phyloP scores from a whole-genome alignment of 2,329 filamentous ascomycete genomes.

The Aspergillus niger region DNA sequence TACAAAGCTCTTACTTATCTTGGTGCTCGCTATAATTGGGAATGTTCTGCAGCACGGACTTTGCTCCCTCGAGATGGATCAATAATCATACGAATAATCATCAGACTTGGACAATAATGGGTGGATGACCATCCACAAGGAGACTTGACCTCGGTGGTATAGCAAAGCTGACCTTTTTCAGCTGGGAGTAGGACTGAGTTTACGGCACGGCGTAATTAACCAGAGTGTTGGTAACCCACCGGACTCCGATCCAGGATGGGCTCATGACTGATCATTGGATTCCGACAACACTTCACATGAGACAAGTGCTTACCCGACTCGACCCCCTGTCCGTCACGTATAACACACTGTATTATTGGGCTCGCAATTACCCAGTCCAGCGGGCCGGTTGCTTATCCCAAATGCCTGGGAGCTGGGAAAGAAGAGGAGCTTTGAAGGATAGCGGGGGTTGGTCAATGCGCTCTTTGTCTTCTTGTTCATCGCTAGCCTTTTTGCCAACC shows the following conservation, averaged over 20 bases:
- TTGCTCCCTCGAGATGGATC: background rate
- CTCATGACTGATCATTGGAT: conserved; percentile 1
- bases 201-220: background rate
- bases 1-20: background rate
- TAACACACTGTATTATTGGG: background rate
- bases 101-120: too few species aligned
- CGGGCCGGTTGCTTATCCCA: conserved; percentile 12
- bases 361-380: conserved; percentile 9
- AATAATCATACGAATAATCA: background rate
- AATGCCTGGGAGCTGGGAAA: conserved; percentile 1
- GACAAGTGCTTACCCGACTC: conserved; percentile 4
- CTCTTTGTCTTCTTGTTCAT: conserved; percentile 1
- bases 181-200: too few species aligned
- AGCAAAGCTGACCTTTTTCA: too few species aligned
- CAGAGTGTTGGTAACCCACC: background rate
- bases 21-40: background rate
- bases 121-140: too few species aligned
- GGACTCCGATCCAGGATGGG: background rate
- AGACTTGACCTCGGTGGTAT: too few species aligned
- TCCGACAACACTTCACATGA: background rate
- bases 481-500: background rate
- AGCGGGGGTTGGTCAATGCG: conserved; percentile 10
- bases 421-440: background rate
- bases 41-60: background rate
- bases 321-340: background rate